Evolutionary conservation across 2,329 filamentous ascomycete genomes (phyloP).

Genomic region (Fusarium tricinctum): DNA sequence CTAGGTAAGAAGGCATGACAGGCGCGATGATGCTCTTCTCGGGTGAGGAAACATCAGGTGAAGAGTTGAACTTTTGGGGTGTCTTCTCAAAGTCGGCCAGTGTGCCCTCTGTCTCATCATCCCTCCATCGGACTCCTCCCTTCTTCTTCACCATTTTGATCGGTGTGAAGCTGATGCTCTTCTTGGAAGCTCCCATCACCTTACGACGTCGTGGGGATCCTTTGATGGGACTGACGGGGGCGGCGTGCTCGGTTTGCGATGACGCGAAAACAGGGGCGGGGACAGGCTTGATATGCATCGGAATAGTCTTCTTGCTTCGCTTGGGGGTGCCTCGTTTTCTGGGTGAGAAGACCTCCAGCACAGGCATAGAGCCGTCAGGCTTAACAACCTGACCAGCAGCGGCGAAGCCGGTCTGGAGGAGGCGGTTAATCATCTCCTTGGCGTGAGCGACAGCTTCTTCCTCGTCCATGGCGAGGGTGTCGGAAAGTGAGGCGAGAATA

Average conservation of each 20-base stretch:
- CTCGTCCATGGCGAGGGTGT: slow-evolving; percentile 85
- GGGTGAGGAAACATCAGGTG: slow-evolving; percentile 61
- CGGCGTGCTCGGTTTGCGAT: slow-evolving; percentile 51
- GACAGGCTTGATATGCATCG: slow-evolving; percentile 60
- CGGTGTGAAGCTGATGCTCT: slow-evolving; percentile 85
- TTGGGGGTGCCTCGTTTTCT: slow-evolving; percentile 82
- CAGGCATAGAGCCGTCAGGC: slow-evolving; percentile 78
- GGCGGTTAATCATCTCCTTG: slow-evolving; percentile 79
- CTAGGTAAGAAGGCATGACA: slow-evolving; percentile 39
- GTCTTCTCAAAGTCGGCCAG: slow-evolving; percentile 94
- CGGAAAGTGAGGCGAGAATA: slow-evolving; percentile 84
- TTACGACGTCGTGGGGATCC: slow-evolving; percentile 86
- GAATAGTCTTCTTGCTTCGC: slow-evolving; percentile 69
- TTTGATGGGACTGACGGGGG: slow-evolving; percentile 70
- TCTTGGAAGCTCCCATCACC: slow-evolving; percentile 68
- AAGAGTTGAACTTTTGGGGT: slow-evolving; percentile 76
- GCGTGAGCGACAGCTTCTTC: slow-evolving; percentile 86
- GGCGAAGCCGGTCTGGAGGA: slow-evolving; percentile 81
- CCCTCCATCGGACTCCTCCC: slow-evolving; percentile 90
- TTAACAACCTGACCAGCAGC: slow-evolving; percentile 89
- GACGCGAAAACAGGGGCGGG: slow-evolving; percentile 59
- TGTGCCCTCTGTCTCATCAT: slow-evolving; percentile 85
- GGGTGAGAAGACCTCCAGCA: slow-evolving; percentile 77
- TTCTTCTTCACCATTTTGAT: slow-evolving; percentile 79
- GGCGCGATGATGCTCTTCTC: slow-evolving; percentile 54